These are phyloP conservation scores for Phaeophleospora eucalypticola DNA, from an alignment of 2,329 filamentous ascomycete species.

Conservation along the genomic window DNA sequence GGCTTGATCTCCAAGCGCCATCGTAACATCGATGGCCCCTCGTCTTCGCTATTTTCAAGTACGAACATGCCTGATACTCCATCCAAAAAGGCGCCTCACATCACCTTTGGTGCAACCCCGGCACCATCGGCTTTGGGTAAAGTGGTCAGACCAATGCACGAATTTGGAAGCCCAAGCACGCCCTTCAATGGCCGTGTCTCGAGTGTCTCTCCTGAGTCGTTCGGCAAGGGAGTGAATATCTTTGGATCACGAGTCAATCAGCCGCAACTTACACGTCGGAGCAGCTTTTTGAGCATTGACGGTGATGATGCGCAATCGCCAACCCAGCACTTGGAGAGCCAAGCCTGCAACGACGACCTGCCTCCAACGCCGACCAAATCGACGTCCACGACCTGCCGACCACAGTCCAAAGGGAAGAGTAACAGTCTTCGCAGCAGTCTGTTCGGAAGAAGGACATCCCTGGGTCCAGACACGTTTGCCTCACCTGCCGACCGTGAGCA, in stretches of 20 bases:
- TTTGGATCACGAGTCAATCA: constrained; percentile 56
- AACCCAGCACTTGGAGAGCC: constrained; percentile 51
- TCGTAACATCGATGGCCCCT: constrained; percentile 64
- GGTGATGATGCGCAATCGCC: constrained; percentile 61
- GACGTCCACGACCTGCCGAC: constrained; percentile 41
- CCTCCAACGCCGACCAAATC: constrained; percentile 94
- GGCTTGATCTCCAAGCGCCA: constrained; percentile 94
- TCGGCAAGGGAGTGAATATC: constrained; percentile 60
- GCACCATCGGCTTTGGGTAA: constrained; percentile 56
- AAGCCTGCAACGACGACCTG: constrained; percentile 64
- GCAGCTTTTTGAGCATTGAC: constrained; percentile 77
- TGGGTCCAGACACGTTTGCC: constrained; percentile 46
- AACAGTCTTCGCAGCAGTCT: constrained; percentile 50
- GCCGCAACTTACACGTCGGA: constrained; percentile 50
- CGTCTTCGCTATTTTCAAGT: constrained; percentile 48
- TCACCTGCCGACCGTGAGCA: constrained; percentile 34
- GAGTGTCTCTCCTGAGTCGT: constrained; percentile 62
- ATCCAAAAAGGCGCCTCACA: constrained; percentile 83
- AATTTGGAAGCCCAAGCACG: constrained; percentile 75
- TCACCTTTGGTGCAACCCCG: constrained; percentile 53
- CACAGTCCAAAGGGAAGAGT: constrained; percentile 48
- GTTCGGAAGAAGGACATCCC: constrained; percentile 45
- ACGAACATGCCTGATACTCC: constrained; percentile 88
- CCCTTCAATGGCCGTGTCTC: constrained; percentile 66
- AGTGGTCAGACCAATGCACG: constrained; percentile 61